Base-by-base conservation (phyloP, 306 rosid genomes). In the Castanea sativa region DNA sequence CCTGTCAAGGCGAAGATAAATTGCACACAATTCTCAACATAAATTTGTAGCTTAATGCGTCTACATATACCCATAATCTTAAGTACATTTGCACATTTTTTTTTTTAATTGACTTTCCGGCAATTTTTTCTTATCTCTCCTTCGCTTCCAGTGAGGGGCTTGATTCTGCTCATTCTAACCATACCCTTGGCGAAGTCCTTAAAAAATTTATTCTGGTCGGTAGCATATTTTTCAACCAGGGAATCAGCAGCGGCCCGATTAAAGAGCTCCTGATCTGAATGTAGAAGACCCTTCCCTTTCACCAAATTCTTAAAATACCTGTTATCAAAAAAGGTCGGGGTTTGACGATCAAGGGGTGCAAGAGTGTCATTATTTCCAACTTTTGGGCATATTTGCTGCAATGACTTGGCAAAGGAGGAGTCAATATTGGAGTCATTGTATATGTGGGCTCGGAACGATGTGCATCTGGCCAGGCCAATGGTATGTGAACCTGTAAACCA, bases 51-150 rank as follows among this genome's bases (percentile, higher is more conserved):
- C 45, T 35, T 43, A 69, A 30, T 76, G 33, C 53, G 33, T 58
- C 27, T 18, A 14, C 23, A 21, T 9, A 55, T 15, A 79, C 16
- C 41, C 9, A 16, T 35, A 41, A 6, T 33, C 19, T 1, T 1
- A 35, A 14, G 0, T 60, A 14, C 19, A 23, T 12, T 1, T 55
- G 13, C 49, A 12, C 18, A 38, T 53, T 15, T 6, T 25, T 6
- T 25, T 23, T 7, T 41, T 74, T 77, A 87, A 56, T 91, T 89
- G 29, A 74, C 77, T 86, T 80, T 86, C 55, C 83, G 84, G 75
- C 92, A 91, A 80, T 89, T 82, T 25, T 74, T 68, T 83, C 96
- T 89, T 86, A 88, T 82, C 79, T 89, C 84, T 29, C 96, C 91
- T 45, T 82, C 27, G 55, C 58, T 76, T 74, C 88, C 92, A 0